A percentile compares a stretch with the other conserved stretches of the same genome.
phyloP scores from a whole-genome alignment of 2,329 filamentous ascomycete genomes.

The Aspergillus viridinutans region DNA sequence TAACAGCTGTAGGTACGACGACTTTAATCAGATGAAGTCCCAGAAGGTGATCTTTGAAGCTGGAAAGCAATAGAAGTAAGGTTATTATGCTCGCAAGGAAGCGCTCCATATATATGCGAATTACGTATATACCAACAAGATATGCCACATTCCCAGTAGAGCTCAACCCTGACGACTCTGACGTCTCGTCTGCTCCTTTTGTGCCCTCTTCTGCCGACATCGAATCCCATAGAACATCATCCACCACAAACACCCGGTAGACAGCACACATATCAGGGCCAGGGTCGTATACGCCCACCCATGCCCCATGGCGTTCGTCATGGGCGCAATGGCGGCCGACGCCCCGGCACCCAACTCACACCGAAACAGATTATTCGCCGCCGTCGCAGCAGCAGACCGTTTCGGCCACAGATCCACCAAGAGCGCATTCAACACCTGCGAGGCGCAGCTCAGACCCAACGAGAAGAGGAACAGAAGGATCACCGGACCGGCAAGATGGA shows the following conservation, averaged over 20 bases:
- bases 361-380: constrained; percentile 39
- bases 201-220: not conserved
- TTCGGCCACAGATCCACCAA: constrained; percentile 41
- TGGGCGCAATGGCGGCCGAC: constrained; percentile 36
- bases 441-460: constrained; percentile 32
- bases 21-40: constrained; percentile 66
- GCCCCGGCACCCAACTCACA: constrained; percentile 39
- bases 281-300: constrained; percentile 43
- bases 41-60: constrained; percentile 66
- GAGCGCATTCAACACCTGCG: constrained; percentile 41
- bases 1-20: constrained; percentile 49
- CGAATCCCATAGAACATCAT: not conserved
- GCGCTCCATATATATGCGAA: not conserved
- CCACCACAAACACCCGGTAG: not conserved
- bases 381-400: constrained; percentile 35
- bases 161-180: too few relatives aligned
- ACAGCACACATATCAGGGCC: constrained; percentile 21
- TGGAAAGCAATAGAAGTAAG: constrained; percentile 5
- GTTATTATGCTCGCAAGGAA: not conserved
- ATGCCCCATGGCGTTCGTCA: constrained; percentile 35
- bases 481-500: constrained; percentile 30
- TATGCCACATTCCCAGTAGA: not conserved
- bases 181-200: not conserved
- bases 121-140: not conserved
- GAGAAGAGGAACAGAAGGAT: constrained; percentile 32